A percentile compares a stretch with the other conserved stretches of the same genome.
Conservation (phyloP, 495 filamentous ascomycete genomes). For the Friedmanniomyces endolithicus region DNA sequence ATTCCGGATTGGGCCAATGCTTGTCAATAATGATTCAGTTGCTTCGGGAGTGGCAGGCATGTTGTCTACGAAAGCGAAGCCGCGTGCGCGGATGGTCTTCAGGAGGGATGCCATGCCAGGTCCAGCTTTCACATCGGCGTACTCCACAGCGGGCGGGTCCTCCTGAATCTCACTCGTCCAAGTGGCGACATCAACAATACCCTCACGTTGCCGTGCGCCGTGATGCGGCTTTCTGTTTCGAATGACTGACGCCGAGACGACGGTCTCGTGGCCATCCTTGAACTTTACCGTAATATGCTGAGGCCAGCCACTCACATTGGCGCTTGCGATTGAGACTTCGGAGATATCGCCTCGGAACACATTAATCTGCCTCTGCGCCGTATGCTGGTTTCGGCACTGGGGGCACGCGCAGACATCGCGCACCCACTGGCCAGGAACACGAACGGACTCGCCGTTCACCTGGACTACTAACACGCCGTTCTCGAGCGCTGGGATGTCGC, state of each 20-base stretch:
- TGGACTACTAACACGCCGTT: neutral
- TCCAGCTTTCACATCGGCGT: constrained; percentile 42
- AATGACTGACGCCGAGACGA: neutral
- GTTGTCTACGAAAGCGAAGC: constrained; percentile 58
- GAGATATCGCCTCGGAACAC: neutral
- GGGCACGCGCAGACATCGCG: constrained; percentile 8
- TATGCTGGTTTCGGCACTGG: constrained; percentile 61
- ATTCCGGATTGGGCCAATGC: constrained; percentile 66
- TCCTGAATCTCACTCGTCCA: constrained; percentile 33
- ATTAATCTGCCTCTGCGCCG: constrained; percentile 47
- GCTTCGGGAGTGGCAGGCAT: constrained; percentile 54
- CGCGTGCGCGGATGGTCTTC: constrained; percentile 41
- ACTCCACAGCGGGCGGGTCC: constrained; percentile 42
- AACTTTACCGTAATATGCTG: neutral
- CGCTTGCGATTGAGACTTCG: neutral
- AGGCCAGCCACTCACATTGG: neutral
- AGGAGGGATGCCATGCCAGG: constrained; percentile 44
- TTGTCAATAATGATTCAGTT: constrained; percentile 58
- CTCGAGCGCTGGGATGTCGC: neutral
- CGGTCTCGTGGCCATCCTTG: constrained; percentile 27
- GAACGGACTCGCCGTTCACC: no score
- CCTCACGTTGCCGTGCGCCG: neutral
- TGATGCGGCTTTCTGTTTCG: neutral
- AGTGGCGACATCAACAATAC: neutral
- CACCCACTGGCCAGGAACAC: constrained; percentile 3